These are phyloP conservation scores for Rhazya stricta DNA, from an alignment of 257 asterid genomes.

Conservation along the genomic window DNA sequence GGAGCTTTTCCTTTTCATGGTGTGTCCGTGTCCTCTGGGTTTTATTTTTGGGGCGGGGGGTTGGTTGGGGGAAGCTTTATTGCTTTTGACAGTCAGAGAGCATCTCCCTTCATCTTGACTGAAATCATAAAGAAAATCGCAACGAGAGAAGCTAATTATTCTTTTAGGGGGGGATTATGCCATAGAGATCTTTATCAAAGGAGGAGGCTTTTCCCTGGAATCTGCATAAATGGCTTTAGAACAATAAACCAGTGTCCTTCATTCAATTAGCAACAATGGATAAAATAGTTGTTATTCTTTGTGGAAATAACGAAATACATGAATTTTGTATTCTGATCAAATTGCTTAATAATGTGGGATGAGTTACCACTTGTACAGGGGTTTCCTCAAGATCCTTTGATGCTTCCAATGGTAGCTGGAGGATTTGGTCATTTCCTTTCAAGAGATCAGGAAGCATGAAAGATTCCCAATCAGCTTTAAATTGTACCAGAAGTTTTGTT, in stretches of 20 bases:
- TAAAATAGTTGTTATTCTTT: neutral
- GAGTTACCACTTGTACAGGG: conserved; percentile 34
- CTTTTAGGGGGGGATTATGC: neutral
- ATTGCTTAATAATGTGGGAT: conserved; percentile 18
- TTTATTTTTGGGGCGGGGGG: too few relatives aligned
- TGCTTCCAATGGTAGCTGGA: conserved; percentile 35
- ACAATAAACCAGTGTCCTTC: neutral
- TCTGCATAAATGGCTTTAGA: neutral
- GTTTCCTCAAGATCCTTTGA: conserved; percentile 33
- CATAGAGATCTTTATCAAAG: neutral
- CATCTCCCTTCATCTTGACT: neutral
- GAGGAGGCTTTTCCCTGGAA: neutral
- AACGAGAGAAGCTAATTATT: neutral
- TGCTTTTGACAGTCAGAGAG: neutral
- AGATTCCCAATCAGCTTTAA: conserved; percentile 25
- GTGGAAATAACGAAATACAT: neutral
- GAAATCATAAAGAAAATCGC: neutral
- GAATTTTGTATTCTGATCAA: neutral
- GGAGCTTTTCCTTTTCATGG: neutral
- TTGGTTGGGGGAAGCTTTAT: neutral
- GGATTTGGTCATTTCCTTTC: conserved; percentile 44
- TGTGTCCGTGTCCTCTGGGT: too few relatives aligned
- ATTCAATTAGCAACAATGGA: neutral
- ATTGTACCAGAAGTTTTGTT: conserved; percentile 23
- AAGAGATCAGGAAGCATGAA: conserved; percentile 37